Evolutionary conservation across 2,329 filamentous ascomycete genomes (phyloP).

Genomic region (Colletotrichum limetticola): DNA sequence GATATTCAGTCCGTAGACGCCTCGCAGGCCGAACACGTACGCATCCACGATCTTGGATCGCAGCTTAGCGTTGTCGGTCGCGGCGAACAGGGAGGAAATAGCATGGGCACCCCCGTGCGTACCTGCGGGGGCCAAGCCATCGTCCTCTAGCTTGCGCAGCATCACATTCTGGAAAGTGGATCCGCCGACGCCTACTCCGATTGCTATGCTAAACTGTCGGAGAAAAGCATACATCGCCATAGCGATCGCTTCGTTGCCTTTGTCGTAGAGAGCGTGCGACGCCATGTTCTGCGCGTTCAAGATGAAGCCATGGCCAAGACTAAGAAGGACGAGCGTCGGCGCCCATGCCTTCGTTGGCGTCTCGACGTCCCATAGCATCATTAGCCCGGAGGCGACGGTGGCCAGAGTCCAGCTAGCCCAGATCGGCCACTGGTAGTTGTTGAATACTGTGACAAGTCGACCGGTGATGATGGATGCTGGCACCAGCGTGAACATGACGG

Average conservation of each 20-base stretch:
- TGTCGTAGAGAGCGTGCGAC: conserved; percentile 14
- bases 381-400: conserved; percentile 22
- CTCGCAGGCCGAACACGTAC: conserved; percentile 2
- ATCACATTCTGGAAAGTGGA: conserved; percentile 34
- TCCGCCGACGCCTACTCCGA: conserved; percentile 25
- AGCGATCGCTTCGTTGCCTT: neutral
- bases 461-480: conserved; percentile 35
- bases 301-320: conserved; percentile 32
- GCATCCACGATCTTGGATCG: conserved; percentile 6
- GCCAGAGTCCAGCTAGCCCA: conserved; percentile 36
- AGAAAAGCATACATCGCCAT: conserved; percentile 28
- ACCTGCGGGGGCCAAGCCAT: neutral
- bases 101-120: neutral
- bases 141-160: conserved; percentile 9
- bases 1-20: conserved; percentile 4
- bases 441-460: conserved; percentile 29
- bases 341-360: conserved; percentile 25
- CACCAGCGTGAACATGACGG: conserved; percentile 32
- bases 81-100: neutral
- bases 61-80: neutral
- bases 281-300: conserved; percentile 35
- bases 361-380: conserved; percentile 26
- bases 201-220: conserved; percentile 27
- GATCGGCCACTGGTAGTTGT: conserved; percentile 35
- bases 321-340: conserved; percentile 24